Base-by-base conservation (phyloP, 768 basidiomycete genomes). In the Lyophyllum atratum region DNA sequence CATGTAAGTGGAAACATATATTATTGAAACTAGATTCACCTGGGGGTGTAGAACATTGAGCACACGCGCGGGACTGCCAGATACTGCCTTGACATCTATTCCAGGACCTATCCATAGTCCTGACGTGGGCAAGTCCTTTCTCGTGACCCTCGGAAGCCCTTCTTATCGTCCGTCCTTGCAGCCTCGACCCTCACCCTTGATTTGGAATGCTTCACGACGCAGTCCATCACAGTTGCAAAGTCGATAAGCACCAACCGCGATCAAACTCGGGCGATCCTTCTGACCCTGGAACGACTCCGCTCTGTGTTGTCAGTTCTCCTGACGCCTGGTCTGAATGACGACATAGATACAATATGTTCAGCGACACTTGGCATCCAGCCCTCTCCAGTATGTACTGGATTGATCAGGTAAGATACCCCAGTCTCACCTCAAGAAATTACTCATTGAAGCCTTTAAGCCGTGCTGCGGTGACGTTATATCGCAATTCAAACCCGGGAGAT, bases 281-380 rank as follows among this genome's bases (percentile, higher is more conserved):
- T 74, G 14, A 81, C 81, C 1, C 75, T 87, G 26, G 79, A 80
- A 1, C 76, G 80, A 15, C 76, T 93, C 2, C 83, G 84, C 17
- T 70, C 78, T 1, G 63, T 94, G 0, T 73, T 95, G 3, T 86
- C 89, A 3, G 69, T 77, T 0, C 67, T 93, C 14, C 66, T 94
- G 33, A 89, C 90, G 0, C 86, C 84, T 28, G 89, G 89, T 3
- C 64, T 95, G 21, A 89, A 86, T 60, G 66, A 73, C 0, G 87
- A 84, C 39, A 86, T 92, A 21, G 94, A 96, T 61, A 74, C 76
- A 3, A 79, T 92, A 4, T 90, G 90, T 61, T 73, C 72, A 40
- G 75, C 77, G 3, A 83, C 82, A 49, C 74, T 96, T 10, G 82
- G 78, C 0, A 74, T 87, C 5, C 49, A 58, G 1, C 66, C 66